These are phyloP conservation scores for Cyberlindnera petersonii DNA, from an alignment of 805 yeast genomes.

Conservation along the genomic window DNA sequence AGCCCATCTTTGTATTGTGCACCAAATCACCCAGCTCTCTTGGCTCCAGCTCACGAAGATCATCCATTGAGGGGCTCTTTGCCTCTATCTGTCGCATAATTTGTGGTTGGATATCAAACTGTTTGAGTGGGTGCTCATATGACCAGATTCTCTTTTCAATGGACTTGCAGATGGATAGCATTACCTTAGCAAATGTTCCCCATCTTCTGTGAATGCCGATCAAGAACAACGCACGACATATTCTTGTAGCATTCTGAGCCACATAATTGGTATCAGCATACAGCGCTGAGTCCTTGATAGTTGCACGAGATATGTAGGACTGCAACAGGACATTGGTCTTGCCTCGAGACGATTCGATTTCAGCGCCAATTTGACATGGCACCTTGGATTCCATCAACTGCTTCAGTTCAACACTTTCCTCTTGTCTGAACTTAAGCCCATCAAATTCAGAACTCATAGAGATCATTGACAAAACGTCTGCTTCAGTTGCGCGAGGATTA, in stretches of 20 bases:
- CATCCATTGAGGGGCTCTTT: conserved; percentile 66
- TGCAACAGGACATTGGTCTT: conserved; percentile 87
- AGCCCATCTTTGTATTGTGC: conserved; percentile 76
- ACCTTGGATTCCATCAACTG: conserved; percentile 53
- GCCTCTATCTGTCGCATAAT: conserved; percentile 58
- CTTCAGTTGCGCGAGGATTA: conserved; percentile 84
- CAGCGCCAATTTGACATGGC: conserved; percentile 82
- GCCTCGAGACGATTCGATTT: conserved; percentile 69
- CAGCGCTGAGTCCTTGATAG: conserved; percentile 73
- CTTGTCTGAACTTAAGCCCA: conserved; percentile 81
- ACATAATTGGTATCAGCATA: conserved; percentile 87
- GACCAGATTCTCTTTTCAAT: conserved; percentile 86
- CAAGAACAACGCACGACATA: conserved; percentile 83
- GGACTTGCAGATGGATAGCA: conserved; percentile 80
- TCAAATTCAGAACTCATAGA: conserved; percentile 94
- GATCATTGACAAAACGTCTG: conserved; percentile 83
- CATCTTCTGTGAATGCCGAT: conserved; percentile 87
- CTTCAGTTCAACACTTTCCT: conserved; percentile 74
- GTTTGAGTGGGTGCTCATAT: conserved; percentile 83
- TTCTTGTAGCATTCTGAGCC: conserved; percentile 93
- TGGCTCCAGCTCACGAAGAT: conserved; percentile 65
- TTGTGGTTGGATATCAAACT: conserved; percentile 73
- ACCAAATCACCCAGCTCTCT: conserved; percentile 86
- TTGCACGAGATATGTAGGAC: conserved; percentile 76
- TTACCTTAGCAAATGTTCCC: conserved; percentile 74